Evolutionary conservation across 768 basidiomycete species (phyloP), one percentile per base, ranked within the genome.

Genomic region (Boletus bicolor): DNA sequence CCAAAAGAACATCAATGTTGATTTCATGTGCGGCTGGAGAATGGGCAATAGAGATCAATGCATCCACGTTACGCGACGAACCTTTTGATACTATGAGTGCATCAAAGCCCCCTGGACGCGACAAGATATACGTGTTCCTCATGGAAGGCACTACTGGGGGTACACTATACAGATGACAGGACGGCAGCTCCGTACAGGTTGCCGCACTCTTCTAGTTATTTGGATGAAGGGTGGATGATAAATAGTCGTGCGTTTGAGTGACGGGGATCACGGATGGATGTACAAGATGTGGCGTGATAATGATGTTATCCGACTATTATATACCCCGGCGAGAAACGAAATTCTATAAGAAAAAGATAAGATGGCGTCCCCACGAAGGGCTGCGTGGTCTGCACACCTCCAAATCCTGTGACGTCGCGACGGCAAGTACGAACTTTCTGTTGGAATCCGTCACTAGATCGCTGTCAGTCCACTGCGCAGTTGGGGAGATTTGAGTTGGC

Each of bases 341-440:
- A 38, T 60, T 69, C 68, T 70, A 35, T 35, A n/a, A 43, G 28
- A 41, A 35, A 28, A 28, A 14, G 21, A 37, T 60, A 9, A 63
- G 51, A 38, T 37, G 26, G 7, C 5, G 7, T 47, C 21, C 15
- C 38, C 5, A 36, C 1, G 19, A 28, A 26, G 4, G 28, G 26
- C 12, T 37, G 19, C 2, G 4, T 9, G 24, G 24, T 11, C 15
- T 4, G 45, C 59, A 30, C 5, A 65, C 70, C 66, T 90, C 82
- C 19, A 93, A 73, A 66, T 93, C 91, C 30, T 91, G 84, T 17
- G 75, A 66, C 19, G 91, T 93, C 1, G 87, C 91, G 0, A 93
- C 84, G 1, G 78, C 91, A 15, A 93, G 79, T 4, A 93, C 90
- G 55, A 93, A 93, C 67, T 92, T 91, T 54, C 90, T 83, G 49